Evolutionary conservation across 2,329 filamentous ascomycete genomes (phyloP).

Genomic region (Keithomyces neogunnii): DNA sequence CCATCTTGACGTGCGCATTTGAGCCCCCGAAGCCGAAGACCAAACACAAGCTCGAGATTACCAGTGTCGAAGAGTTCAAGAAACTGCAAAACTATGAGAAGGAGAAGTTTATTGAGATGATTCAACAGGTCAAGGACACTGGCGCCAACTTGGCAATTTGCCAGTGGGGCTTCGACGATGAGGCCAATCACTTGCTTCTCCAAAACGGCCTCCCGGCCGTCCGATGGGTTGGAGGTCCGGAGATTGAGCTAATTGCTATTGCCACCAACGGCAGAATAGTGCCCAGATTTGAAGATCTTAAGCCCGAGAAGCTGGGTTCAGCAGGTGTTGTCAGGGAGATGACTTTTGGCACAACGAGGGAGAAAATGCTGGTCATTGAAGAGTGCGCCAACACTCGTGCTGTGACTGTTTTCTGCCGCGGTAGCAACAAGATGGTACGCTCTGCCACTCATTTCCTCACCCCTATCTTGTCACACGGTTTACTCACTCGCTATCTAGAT

Average conservation of each 20-base stretch:
- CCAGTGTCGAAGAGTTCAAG: conserved; percentile 95
- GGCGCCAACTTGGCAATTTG: conserved; percentile 97
- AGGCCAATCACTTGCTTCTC: conserved; percentile 93
- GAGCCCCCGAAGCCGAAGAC: conserved; percentile 99
- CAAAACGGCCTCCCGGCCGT: conserved; percentile 96
- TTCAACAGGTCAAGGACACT: conserved; percentile 93
- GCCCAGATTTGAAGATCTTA: conserved; percentile 92
- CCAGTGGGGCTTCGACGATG: conserved; percentile 99
- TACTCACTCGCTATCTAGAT: conserved; percentile 47
- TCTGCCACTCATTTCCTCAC: conserved; percentile 5
- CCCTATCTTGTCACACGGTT: background rate
- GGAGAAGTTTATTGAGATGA: conserved; percentile 97
- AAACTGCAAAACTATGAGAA: conserved; percentile 93
- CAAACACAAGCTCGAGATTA: conserved; percentile 98
- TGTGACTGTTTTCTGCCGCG: conserved; percentile 91
- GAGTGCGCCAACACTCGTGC: conserved; percentile 97
- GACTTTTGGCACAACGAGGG: conserved; percentile 92
- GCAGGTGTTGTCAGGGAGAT: conserved; percentile 91
- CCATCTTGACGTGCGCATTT: conserved; percentile 95
- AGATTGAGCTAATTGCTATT: conserved; percentile 97
- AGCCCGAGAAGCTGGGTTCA: conserved; percentile 77
- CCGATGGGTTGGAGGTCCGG: conserved; percentile 94
- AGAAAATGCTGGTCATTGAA: conserved; percentile 99
- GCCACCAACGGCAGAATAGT: conserved; percentile 97
- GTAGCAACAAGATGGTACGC: conserved; percentile 97